These are phyloP conservation scores for Shiraia bambusicola DNA, from an alignment of 2,329 filamentous ascomycete genomes.

Conservation along the genomic window DNA sequence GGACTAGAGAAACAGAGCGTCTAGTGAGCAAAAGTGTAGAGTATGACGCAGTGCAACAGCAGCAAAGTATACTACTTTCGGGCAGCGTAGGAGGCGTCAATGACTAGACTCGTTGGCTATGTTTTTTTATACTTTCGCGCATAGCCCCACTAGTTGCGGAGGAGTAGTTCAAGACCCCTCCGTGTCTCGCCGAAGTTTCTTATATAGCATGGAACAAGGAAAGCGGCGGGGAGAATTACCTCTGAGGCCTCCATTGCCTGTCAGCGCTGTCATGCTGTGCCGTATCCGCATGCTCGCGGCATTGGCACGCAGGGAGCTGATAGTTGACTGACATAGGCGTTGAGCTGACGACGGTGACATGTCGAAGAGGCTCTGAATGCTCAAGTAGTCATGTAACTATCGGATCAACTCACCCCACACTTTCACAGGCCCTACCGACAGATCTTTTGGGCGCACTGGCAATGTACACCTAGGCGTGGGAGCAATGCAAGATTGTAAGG, in stretches of 20 bases:
- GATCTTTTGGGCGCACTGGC: conserved; percentile 5
- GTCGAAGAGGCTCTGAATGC: conserved; percentile 21
- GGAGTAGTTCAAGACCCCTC: conserved; percentile 12
- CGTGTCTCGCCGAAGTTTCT: conserved; percentile 13
- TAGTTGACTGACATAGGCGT: conserved; percentile 14
- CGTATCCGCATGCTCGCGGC: conserved; percentile 9
- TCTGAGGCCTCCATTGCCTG: conserved; percentile 21
- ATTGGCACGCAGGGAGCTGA: conserved; percentile 18
- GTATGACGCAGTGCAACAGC: conserved; percentile 9
- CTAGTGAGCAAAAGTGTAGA: conserved; percentile 16
- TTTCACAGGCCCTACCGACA: conserved; percentile 16
- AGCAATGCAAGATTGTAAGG: neutral
- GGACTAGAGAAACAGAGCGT: conserved; percentile 5
- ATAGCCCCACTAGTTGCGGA: conserved; percentile 39
- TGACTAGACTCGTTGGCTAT: conserved; percentile 15
- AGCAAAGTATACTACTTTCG: conserved; percentile 13
- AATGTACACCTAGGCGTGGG: conserved; percentile 11
- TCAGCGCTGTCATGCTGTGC: conserved; percentile 1
- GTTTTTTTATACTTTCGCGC: conserved; percentile 29
- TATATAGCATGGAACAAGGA: conserved; percentile 1
- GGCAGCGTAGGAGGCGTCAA: conserved; percentile 17
- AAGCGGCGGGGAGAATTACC: conserved; percentile 28
- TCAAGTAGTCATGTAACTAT: too few relatives aligned
- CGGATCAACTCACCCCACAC: conserved; percentile 26
- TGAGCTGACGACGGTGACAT: conserved; percentile 41